phyloP scores from a whole-genome alignment of 352 stramenopile species.

The Pythium folliculosum region DNA sequence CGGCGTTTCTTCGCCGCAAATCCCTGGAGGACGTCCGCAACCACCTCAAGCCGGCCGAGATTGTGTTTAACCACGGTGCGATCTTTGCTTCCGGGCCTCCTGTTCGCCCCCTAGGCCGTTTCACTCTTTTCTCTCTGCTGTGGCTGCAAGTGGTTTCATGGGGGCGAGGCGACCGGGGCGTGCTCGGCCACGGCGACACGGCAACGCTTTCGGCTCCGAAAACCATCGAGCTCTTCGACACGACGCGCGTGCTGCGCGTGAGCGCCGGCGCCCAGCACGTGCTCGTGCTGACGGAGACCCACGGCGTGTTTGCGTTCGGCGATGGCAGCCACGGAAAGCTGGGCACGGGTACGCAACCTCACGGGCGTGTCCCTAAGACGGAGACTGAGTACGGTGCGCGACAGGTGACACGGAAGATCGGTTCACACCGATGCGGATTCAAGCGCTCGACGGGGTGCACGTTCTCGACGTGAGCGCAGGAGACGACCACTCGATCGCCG shows the following conservation, averaged over 20 bases:
- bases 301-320: conserved; percentile 74
- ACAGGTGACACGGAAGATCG: conserved; percentile 49
- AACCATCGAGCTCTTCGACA: conserved; percentile 59
- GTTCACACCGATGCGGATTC: conserved; percentile 40
- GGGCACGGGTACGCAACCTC: conserved; percentile 43
- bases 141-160: conserved; percentile 61
- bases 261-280: conserved; percentile 62
- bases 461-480: conserved; percentile 62
- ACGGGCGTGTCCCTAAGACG: too few species aligned
- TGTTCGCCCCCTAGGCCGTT: neutral
- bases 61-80: conserved; percentile 29
- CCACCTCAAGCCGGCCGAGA: conserved; percentile 20
- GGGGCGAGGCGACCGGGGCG: conserved; percentile 59
- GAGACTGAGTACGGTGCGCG: neutral
- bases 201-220: conserved; percentile 41
- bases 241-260: conserved; percentile 51
- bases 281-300: conserved; percentile 65
- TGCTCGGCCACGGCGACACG: conserved; percentile 60
- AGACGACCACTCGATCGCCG: conserved; percentile 65
- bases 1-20: conserved; percentile 18
- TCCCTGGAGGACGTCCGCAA: conserved; percentile 27
- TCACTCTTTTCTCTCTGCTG: neutral
- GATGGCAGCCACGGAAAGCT: conserved; percentile 65
- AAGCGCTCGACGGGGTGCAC: conserved; percentile 51
- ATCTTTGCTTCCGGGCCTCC: neutral